Base-by-base conservation (phyloP, 176 grass and related monocot genomes). In the Dactylis glomerata region DNA sequence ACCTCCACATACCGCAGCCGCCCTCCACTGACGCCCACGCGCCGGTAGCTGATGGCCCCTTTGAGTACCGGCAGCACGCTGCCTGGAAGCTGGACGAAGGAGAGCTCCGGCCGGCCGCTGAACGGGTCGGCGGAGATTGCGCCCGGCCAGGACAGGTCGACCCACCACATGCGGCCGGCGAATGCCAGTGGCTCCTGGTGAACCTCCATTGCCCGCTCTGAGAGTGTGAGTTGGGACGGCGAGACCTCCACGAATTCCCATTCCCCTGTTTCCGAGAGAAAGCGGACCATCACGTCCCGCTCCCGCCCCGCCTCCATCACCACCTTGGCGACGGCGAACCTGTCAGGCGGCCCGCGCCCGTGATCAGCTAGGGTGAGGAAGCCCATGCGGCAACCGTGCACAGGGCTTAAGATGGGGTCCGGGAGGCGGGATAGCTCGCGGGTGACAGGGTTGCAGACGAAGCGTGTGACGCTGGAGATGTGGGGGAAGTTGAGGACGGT, bases 1-100 rank as follows among this genome's bases (percentile, higher is more conserved):
- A 86, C 44, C 67, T 86, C 84, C 10, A 34, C 84, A 4, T 86
- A 86, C n/a, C 41, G 77, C 76, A 86, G 28, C 75, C 76, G 70
- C 52, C 84, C 84, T 6, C 73, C 40, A 67, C 84, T 86, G 67
- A 86, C 41, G 2, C 37, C 50, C 19, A 79, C 3, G 5, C 84
- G 84, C n/a, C 75, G 84, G 75, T 71, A 70, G 23, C 17, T 52
- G 30, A 30, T 22, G 16, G 40, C 5, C 26, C 2, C 75, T 44
- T 26, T 5, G 20, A 8, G 0, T 30, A 49, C 75, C 55, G 51
- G 64, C 64, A 68, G 33, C 47, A 77, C 74, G 32, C 47, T 57
- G 50, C 22, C 20, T 56, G 74, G 74, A 8, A 75, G 72, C 72
- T 13, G 1, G 72, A 75, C 26, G 34, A 73, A 74, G 68, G 56